These are phyloP conservation scores for Fimicolochytrium jonesii DNA, from an alignment of 192 early-diverging fungal species.

Conservation along the genomic window DNA sequence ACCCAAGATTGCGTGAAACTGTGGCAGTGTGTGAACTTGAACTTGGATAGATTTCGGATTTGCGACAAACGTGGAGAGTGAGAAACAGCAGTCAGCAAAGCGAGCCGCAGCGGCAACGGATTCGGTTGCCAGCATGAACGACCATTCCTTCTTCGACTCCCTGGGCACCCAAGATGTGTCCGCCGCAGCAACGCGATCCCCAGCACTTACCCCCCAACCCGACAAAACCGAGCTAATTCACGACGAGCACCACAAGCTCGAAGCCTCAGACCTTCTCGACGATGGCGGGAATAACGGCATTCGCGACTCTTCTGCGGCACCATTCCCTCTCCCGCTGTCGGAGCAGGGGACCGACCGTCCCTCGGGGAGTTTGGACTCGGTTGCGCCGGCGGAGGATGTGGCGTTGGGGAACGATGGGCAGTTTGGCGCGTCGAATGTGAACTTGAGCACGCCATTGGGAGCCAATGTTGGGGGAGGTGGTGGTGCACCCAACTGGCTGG, in stretches of 20 bases:
- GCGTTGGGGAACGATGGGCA: not conserved
- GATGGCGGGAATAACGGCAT: no score
- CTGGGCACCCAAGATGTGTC: no score
- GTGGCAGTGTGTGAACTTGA: no score
- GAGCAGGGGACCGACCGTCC: not conserved
- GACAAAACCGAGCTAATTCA: slow-evolving; percentile 2
- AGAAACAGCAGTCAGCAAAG: no score
- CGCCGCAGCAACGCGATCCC: no score
- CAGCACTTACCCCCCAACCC: not conserved
- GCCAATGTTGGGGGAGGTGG: not conserved
- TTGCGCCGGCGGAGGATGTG: slow-evolving; percentile 7
- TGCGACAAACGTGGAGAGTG: no score
- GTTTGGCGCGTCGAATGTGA: not conserved
- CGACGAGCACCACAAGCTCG: slow-evolving; percentile 21
- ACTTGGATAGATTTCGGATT: no score
- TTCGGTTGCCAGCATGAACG: no score
- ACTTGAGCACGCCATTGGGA: not conserved
- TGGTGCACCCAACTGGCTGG: not conserved
- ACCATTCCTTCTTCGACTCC: no score
- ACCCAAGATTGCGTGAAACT: no score
- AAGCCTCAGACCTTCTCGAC: slow-evolving; percentile 9
- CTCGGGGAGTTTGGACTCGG: not conserved
- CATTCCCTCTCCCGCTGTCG: not conserved
- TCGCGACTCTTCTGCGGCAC: no score
- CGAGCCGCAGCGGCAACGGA: no score